Evolutionary conservation across 345 rosid genomes (phyloP).

Genomic region (Orychophragmus violaceus): DNA sequence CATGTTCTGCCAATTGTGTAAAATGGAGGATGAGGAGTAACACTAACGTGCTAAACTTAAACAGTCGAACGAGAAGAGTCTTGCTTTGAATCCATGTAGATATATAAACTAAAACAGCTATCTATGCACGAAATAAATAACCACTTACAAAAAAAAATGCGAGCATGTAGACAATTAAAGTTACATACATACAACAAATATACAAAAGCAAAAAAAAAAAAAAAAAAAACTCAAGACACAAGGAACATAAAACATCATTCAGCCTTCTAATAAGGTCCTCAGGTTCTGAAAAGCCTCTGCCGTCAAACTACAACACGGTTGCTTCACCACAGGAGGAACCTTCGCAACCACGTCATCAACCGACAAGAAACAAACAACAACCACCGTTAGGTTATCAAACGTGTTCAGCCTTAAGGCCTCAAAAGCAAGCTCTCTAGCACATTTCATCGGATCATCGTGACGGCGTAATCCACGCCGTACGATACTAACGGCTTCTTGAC

Average conservation of each 20-base stretch:
- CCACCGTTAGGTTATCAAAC: slow-evolving; percentile 72
- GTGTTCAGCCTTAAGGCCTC: slow-evolving; percentile 61
- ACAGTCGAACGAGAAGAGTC: too few species aligned
- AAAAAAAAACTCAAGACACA: neutral
- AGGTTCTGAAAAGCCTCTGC: slow-evolving; percentile 66
- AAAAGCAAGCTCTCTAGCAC: slow-evolving; percentile 78
- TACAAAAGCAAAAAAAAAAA: neutral
- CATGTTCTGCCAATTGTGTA: too few species aligned
- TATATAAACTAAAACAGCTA: neutral
- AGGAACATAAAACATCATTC: neutral
- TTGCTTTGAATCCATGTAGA: neutral
- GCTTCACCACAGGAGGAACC: slow-evolving; percentile 32
- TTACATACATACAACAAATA: neutral
- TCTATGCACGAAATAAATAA: neutral
- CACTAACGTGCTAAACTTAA: too few species aligned
- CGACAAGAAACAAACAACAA: slow-evolving; percentile 58
- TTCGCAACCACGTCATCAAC: slow-evolving; percentile 32
- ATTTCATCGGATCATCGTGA: slow-evolving; percentile 68
- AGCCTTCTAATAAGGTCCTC: slow-evolving; percentile 52
- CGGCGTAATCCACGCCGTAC: slow-evolving; percentile 57
- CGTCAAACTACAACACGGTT: slow-evolving; percentile 56
- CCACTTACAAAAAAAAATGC: neutral
- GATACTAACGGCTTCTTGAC: slow-evolving; percentile 67
- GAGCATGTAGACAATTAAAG: neutral
- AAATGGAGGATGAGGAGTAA: too few species aligned